Evolutionary conservation across 306 rosid species (phyloP), one percentile per base, ranked within the genome.

Genomic region (Inga leiocalycina): DNA sequence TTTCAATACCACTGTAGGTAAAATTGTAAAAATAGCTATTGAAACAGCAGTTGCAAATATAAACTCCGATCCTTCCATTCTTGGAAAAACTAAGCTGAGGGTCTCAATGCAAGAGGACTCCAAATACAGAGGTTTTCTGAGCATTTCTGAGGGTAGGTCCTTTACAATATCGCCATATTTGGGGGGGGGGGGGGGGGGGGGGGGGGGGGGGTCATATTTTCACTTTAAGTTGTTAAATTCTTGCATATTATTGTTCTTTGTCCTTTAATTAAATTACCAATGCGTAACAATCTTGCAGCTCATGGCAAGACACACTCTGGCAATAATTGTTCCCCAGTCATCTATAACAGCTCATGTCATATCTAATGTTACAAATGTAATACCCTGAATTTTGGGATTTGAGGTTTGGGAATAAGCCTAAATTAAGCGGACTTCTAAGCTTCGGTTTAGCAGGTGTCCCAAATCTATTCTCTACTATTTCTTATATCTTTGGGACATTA

Each of bases 271-370:
- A 80, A 65, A 15, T 78, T 39, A 61, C 30, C 84, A 45, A 56
- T 81, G 72, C 76, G 57, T 71, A 27, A 79, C 98, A 96, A 98
- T 94, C 80, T 91, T 96, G 87, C 83, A 74, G 83, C 94, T 96
- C 90, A 96, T 96, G 99, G 89, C 90, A 78, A 83, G 62, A 17
- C 91, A 89, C 37, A 94, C 98, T 8, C 90, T 94, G 83, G 99
- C 99, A 70, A 91, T 96, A 86, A 92, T 96, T 43, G 99, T 98
- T 24, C 99, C 99, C 4, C 99, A 90, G 82, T 87, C 86, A 19
- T 94, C 97, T 56, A 89, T 87, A 74, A 90, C 93, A 13, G 99
- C 99, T 82, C 99, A 96, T 90, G 87, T 89, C 57, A 86, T 96
- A 90, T 85, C 97, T 73, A 97, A 92, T 74, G 91, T 94, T 76